Base-by-base conservation (phyloP, 805 yeast genomes). In the Cyberlindnera subsufficiens region DNA sequence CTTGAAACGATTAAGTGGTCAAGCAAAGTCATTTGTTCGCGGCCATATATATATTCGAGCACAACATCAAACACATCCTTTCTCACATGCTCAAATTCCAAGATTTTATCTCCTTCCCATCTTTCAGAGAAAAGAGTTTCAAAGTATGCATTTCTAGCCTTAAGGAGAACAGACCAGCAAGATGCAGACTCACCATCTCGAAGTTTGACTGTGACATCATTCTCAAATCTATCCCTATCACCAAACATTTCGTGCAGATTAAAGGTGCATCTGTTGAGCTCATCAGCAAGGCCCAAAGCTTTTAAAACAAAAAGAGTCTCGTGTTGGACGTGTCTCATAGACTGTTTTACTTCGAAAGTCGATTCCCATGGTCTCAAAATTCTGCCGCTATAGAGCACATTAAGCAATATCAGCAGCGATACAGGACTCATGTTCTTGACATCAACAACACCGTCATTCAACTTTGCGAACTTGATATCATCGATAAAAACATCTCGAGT, bases 71-170 rank as follows among this genome's bases (percentile, higher is more conserved):
- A 80, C 6, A 72, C 74, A 0, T 50, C 45, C 11, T 47, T 50
- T 0, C 67, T 48, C 14, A 80, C 63, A 39, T 73, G 71, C 2
- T 64, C 59, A 37, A 86, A 68, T 31, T 71, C 65, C 14, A 80
- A 40, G 0, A 45, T 42, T 2, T 32, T 15, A 10, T 38, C 42
- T n/a, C 41, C 40, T 9, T 50, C 56, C 95, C 93, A 86, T 38
- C 78, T 56, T 0, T 61, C 55, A 0, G 82, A 72, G 30, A 84
- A 67, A 3, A 78, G 49, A 0, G 81, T 69, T 42, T 76, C 80
- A 57, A 89, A 86, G 54, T 71, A 85, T 0, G 77, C 78, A 37
- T 81, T 75, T 45, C 95, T 63, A 0, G 74, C 59, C 4, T 64
- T 55, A n/a, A 89, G 54, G 5, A 87, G 61, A 10, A 68, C 65